These are phyloP conservation scores for Vitis riparia DNA, from an alignment of 164 flowering plant genomes.

Conservation along the genomic window DNA sequence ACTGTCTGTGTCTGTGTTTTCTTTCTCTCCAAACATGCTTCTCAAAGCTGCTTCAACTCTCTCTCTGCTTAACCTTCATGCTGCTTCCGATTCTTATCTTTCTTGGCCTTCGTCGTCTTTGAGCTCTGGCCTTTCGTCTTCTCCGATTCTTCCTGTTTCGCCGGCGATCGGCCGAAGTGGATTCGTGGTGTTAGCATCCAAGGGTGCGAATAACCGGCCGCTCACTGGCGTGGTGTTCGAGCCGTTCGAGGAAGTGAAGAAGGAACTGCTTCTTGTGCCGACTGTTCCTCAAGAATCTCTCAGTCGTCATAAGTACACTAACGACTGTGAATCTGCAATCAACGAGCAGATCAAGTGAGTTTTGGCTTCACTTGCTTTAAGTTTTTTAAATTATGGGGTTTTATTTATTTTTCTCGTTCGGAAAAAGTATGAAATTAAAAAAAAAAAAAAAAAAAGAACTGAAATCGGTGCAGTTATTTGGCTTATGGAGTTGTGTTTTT, in stretches of 20 bases:
- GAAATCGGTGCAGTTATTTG: too few species aligned
- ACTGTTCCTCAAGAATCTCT: conserved; percentile 59
- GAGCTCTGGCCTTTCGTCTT: neutral
- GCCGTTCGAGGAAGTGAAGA: conserved; percentile 94
- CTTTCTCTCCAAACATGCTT: conserved; percentile 35
- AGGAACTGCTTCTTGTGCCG: conserved; percentile 69
- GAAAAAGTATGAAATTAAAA: too few species aligned
- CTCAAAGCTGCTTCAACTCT: conserved; percentile 46
- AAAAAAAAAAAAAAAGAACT: too few species aligned
- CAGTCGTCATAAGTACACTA: conserved; percentile 65
- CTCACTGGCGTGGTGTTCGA: conserved; percentile 81
- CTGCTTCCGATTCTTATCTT: conserved; percentile 25
- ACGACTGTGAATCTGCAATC: conserved; percentile 70
- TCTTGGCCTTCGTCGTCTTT: neutral
- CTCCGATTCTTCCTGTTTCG: conserved; percentile 13
- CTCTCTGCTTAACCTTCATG: conserved; percentile 26
- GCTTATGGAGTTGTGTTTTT: too few species aligned
- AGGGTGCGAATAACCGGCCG: conserved; percentile 37
- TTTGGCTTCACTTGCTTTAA: neutral
- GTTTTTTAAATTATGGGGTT: neutral
- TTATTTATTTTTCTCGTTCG: neutral
- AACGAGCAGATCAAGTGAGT: conserved; percentile 91
- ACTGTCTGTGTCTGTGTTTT: conserved; percentile 3
- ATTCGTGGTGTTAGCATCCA: conserved; percentile 28
- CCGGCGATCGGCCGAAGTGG: conserved; percentile 9